Evolutionary conservation across 2,329 filamentous ascomycete genomes (phyloP), one percentile per base, ranked within the genome.

Genomic region (Fusarium subglutinans): DNA sequence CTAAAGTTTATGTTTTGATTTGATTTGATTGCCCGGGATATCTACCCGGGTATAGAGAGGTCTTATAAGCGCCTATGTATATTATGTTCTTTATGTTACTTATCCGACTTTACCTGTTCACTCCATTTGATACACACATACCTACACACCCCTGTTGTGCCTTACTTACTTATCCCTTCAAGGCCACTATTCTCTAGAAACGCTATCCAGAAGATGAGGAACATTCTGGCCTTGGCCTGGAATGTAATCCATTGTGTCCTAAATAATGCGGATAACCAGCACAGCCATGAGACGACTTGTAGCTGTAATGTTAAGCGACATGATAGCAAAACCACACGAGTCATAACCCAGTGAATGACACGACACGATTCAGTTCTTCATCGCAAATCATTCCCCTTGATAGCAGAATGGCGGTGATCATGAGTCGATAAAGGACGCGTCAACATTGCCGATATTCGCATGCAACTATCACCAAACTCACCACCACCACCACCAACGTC

Each of bases 391-490:
- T 58, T 44, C 50, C 59, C 56, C 33, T 30, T 44, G 44, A 24
- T 15, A 56, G 53, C 17, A 41, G 33, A 48, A 28, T 26, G 17
- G 35, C 22, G 55, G 44, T 61, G 65, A 57, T 57, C 55, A 47
- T 61, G 53, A 40, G 41, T 43, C 48, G 51, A 44, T 37, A 47
- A 37, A 63, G 40, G 28, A 59, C 48, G 47, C 50, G 55, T 69
- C 48, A 37, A 74, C 48, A 57, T 62, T n/a, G 55, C 56, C 38
- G 40, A 38, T 47, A 26, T 26, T 57, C 44, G 47, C 33, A 56
- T 60, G 54, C 55, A 45, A 59, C 57, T 41, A 74, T 60, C 61
- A 57, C 57, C 37, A 53, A 59, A 51, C 43, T 57, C 48, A 43
- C 30, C 30, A 63, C 38, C 33, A 35, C 33, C 44, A 40, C 40